Conservation (phyloP, 768 basidiomycete genomes). For the Lenzites betulinus region DNA sequence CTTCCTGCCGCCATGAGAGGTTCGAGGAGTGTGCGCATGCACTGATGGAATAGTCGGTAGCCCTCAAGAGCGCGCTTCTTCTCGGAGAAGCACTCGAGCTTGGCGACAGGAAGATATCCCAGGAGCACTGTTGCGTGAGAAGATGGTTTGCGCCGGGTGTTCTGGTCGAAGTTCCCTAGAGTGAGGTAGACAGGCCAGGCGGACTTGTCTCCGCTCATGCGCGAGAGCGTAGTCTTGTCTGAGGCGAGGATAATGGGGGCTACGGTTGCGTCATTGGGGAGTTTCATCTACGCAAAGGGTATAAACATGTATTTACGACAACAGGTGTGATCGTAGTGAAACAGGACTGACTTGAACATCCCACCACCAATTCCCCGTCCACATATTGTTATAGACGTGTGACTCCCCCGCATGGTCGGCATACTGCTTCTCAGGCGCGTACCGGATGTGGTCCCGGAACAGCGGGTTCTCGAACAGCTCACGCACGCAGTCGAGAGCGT, state of each 20-base stretch:
- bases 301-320: too few species aligned
- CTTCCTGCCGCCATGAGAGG: constrained; percentile 32
- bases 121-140: constrained; percentile 24
- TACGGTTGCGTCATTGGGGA: constrained; percentile 28
- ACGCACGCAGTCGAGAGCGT: constrained; percentile 32
- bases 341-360: constrained; percentile 23
- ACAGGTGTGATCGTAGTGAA: too few species aligned
- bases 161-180: constrained; percentile 33
- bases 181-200: constrained; percentile 37
- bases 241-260: constrained; percentile 47
- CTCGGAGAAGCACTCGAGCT: constrained; percentile 29
- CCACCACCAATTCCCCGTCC: constrained; percentile 32
- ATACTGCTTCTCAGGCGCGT: constrained; percentile 22
- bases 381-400: constrained; percentile 24
- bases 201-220: constrained; percentile 40
- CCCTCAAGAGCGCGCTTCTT: constrained; percentile 20
- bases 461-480: constrained; percentile 33
- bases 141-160: constrained; percentile 22
- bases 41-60: constrained; percentile 40
- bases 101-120: constrained; percentile 33
- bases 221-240: constrained; percentile 47
- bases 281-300: not conserved
- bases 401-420: constrained; percentile 23
- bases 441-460: constrained; percentile 32
- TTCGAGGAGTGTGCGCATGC: constrained; percentile 35